These are phyloP conservation scores for Stephania yunnanensis DNA, from an alignment of 164 flowering plant genomes.

Conservation along the genomic window DNA sequence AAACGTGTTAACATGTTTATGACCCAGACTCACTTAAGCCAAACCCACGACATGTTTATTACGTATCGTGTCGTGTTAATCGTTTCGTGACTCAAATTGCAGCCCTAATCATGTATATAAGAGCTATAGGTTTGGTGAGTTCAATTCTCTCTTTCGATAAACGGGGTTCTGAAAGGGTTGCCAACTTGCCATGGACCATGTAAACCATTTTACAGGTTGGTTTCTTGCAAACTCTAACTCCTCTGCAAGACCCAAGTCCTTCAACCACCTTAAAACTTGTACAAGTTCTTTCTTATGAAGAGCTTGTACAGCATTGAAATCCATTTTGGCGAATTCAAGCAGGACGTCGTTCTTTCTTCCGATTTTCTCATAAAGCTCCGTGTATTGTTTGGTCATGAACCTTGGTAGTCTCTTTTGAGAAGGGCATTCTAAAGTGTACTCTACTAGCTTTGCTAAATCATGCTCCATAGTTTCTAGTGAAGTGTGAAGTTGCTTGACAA, in stretches of 20 bases:
- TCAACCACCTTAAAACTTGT: slow-evolving; percentile 61
- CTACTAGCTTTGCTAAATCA: slow-evolving; percentile 17
- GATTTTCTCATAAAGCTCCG: background rate
- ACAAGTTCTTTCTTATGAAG: slow-evolving; percentile 34
- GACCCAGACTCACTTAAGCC: too few species aligned
- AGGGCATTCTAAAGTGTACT: slow-evolving; percentile 30
- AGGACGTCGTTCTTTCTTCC: slow-evolving; percentile 13
- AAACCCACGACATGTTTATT: too few species aligned
- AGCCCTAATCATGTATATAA: slow-evolving; percentile 46
- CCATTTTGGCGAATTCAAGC: slow-evolving; percentile 32
- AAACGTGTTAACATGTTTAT: too few species aligned
- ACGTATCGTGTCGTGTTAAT: too few species aligned
- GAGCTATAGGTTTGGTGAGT: slow-evolving; percentile 40
- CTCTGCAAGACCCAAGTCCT: slow-evolving; percentile 31
- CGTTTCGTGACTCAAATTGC: too few species aligned
- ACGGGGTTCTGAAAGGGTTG: slow-evolving; percentile 20
- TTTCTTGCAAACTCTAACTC: slow-evolving; percentile 24
- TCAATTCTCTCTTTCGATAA: slow-evolving; percentile 36
- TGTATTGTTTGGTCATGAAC: slow-evolving; percentile 22
- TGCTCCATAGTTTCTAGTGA: background rate
- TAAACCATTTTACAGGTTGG: slow-evolving; percentile 38
- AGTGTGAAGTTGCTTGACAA: slow-evolving; percentile 25
- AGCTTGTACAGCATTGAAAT: slow-evolving; percentile 26
- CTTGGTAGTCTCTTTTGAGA: slow-evolving; percentile 38
- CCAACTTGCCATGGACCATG: slow-evolving; percentile 43